Percentiles rank a stretch among this genome's conserved stretches.
phyloP scores from a whole-genome alignment of 768 basidiomycete species.

The Phanerodontia chrysosporium region DNA sequence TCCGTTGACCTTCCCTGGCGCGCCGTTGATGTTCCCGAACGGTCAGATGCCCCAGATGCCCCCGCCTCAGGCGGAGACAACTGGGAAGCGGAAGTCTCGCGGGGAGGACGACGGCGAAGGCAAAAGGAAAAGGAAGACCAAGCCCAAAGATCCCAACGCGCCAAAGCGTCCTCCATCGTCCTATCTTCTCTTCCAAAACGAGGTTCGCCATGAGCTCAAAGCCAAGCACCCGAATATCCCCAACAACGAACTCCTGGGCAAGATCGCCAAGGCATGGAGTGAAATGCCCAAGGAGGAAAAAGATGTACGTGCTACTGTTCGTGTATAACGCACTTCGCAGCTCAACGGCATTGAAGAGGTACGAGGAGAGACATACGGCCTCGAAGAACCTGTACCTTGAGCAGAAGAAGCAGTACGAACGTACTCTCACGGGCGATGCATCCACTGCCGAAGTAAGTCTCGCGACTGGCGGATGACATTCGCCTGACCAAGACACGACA shows the following conservation, averaged over 20 bases:
- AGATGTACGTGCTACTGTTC: conserved; percentile 56
- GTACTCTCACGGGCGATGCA: not conserved
- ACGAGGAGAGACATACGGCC: conserved; percentile 43
- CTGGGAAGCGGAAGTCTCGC: conserved; percentile 48
- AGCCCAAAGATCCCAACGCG: conserved; percentile 83
- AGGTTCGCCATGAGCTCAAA: conserved; percentile 72
- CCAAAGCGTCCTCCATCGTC: conserved; percentile 92
- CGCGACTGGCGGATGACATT: not conserved
- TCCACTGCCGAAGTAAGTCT: not conserved
- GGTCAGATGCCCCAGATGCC: conserved; percentile 17
- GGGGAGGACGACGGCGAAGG: conserved; percentile 21
- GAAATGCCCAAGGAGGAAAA: conserved; percentile 64
- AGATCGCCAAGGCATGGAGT: conserved; percentile 76
- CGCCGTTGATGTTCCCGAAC: conserved; percentile 11
- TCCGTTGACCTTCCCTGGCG: conserved; percentile 27
- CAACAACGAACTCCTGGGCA: conserved; percentile 66
- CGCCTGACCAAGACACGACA: not conserved
- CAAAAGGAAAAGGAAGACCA: conserved; percentile 56
- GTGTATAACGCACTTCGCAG: not conserved
- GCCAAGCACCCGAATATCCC: conserved; percentile 55
- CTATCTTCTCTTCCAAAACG: conserved; percentile 94
- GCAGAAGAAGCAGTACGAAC: conserved; percentile 62
- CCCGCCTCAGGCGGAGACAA: conserved; percentile 17
- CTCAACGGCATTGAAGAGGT: conserved; percentile 38
- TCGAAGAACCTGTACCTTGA: conserved; percentile 64